Conservation (phyloP, 257 asterid genomes). For the Nicotiana benthamiana region DNA sequence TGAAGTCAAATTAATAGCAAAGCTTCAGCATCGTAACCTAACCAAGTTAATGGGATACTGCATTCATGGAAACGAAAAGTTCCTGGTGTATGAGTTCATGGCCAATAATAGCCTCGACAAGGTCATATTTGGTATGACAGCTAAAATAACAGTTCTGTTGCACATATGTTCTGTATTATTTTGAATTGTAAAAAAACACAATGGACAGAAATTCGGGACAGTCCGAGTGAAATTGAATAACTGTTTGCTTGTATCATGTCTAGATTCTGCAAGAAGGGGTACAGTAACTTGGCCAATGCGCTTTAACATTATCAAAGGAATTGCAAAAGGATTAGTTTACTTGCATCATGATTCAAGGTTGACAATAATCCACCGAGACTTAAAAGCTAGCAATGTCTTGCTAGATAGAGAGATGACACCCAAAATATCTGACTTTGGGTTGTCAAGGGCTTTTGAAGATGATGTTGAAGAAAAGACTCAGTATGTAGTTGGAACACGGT, state of each 20-base stretch:
- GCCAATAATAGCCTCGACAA: conserved; percentile 31
- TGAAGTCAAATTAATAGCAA: conserved; percentile 24
- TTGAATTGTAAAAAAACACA: neutral
- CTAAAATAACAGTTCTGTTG: neutral
- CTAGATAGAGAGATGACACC: conserved; percentile 39
- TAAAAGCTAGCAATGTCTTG: conserved; percentile 39
- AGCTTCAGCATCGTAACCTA: conserved; percentile 35
- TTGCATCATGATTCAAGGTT: conserved; percentile 37
- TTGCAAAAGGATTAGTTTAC: conserved; percentile 38
- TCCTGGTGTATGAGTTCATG: conserved; percentile 38
- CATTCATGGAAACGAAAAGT: conserved; percentile 25
- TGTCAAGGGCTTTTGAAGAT: conserved; percentile 25
- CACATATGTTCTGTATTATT: neutral
- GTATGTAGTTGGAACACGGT: conserved; percentile 38
- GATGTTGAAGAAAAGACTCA: conserved; percentile 23
- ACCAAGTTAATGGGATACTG: conserved; percentile 39
- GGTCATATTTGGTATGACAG: conserved; percentile 24
- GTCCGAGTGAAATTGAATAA: neutral
- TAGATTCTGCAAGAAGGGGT: conserved; percentile 15
- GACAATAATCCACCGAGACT: conserved; percentile 38
- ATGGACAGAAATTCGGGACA: neutral
- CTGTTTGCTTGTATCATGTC: neutral
- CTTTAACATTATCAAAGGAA: conserved; percentile 28
- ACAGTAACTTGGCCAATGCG: conserved; percentile 22
- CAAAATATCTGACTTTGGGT: conserved; percentile 37